Conservation (phyloP, 2,329 filamentous ascomycete genomes). For the Alternaria atra region DNA sequence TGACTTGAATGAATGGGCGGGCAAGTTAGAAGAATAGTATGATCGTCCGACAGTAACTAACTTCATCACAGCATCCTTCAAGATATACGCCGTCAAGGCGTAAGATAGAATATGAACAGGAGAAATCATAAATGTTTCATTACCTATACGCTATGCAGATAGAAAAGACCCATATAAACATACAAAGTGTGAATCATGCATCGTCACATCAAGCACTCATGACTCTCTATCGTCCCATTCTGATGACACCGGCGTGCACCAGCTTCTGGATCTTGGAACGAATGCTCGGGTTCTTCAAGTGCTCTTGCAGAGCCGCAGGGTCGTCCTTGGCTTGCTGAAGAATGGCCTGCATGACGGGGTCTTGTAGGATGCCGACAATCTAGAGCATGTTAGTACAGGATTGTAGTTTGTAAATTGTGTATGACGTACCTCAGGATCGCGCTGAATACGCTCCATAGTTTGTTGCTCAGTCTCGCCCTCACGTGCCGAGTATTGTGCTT, state of each 20-base stretch:
- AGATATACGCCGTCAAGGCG: slow-evolving; percentile 61
- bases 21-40: slow-evolving; percentile 2
- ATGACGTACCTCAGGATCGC: slow-evolving; percentile 82
- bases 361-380: slow-evolving; percentile 91
- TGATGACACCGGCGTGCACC: slow-evolving; percentile 90
- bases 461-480: slow-evolving; percentile 97
- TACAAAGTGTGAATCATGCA: slow-evolving; percentile 2
- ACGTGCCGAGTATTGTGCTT: slow-evolving; percentile 87
- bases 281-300: slow-evolving; percentile 93
- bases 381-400: slow-evolving; percentile 43
- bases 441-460: slow-evolving; percentile 88
- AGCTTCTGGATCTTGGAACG: slow-evolving; percentile 92
- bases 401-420: neutral
- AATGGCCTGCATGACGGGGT: slow-evolving; percentile 97
- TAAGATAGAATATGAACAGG: neutral
- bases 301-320: slow-evolving; percentile 90
- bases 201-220: neutral
- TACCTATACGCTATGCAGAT: slow-evolving; percentile 34
- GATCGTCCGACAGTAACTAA: neutral
- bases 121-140: slow-evolving; percentile 9
- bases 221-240: slow-evolving; percentile 66
- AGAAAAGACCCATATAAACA: slow-evolving; percentile 2
- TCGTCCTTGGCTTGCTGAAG: slow-evolving; percentile 96
- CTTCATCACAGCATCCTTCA: slow-evolving; percentile 52
- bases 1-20: slow-evolving; percentile 30